A percentile compares a stretch with the other conserved stretches of the same genome.
phyloP scores from a whole-genome alignment of 1,139 yeast species.

The Suhomyces ambrosiae region DNA sequence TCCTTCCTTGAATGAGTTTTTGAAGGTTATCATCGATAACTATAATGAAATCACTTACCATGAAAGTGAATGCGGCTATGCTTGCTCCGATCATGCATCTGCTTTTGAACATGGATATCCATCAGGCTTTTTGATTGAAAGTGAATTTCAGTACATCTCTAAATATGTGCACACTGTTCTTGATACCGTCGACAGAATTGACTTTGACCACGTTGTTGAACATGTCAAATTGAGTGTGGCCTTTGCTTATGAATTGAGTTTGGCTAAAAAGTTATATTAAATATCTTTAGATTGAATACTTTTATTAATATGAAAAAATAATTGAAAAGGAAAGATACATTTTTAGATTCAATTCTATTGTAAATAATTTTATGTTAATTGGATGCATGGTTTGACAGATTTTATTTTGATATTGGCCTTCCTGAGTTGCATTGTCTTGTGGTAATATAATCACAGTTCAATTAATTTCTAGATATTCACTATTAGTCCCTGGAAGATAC shows the following conservation, averaged over 20 bases:
- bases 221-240: slow-evolving; percentile 77
- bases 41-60: slow-evolving; percentile 70
- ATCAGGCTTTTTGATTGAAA: slow-evolving; percentile 77
- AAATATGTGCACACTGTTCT: slow-evolving; percentile 73
- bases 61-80: slow-evolving; percentile 85
- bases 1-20: slow-evolving; percentile 57
- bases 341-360: no score
- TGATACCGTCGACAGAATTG: slow-evolving; percentile 82
- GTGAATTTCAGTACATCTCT: slow-evolving; percentile 62
- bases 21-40: slow-evolving; percentile 58
- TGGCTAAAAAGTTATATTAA: slow-evolving; percentile 12
- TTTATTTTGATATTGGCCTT: no score
- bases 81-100: slow-evolving; percentile 91
- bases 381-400: no score
- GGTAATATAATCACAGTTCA: no score
- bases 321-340: no score
- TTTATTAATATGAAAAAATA: no score
- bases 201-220: slow-evolving; percentile 46
- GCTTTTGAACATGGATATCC: slow-evolving; percentile 85
- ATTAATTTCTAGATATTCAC: slow-evolving; percentile 10
- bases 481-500: slow-evolving; percentile 20
- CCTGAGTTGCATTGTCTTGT: no score
- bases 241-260: slow-evolving; percentile 65
- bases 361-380: no score
- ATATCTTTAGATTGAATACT: not conserved